A percentile compares a stretch with the other conserved stretches of the same genome.
Conservation (phyloP, 345 rosid species). For the Abelmoschus esculentus region DNA sequence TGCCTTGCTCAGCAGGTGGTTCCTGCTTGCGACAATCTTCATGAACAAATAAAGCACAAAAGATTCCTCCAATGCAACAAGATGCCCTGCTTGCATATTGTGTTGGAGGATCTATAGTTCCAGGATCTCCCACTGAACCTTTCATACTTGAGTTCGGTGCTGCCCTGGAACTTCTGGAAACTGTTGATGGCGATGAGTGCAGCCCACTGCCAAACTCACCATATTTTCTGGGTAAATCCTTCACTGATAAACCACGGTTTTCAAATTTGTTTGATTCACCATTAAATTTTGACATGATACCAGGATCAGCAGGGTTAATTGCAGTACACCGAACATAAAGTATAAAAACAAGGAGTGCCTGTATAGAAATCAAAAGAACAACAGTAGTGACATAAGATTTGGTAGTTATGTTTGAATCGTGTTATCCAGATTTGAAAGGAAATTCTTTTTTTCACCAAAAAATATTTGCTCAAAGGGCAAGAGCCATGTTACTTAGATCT, state of each 20-base stretch:
- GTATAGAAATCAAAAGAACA: conserved; percentile 17
- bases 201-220: conserved; percentile 51
- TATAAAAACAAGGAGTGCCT: conserved; percentile 84
- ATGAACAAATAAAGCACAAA: conserved; percentile 65
- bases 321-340: conserved; percentile 97
- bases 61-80: conserved; percentile 44
- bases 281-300: conserved; percentile 76
- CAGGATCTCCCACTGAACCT: conserved; percentile 54
- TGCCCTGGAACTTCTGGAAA: conserved; percentile 63
- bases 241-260: conserved; percentile 34
- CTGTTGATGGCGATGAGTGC: conserved; percentile 69
- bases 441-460: not conserved
- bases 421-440: not conserved
- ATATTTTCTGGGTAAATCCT: conserved; percentile 36
- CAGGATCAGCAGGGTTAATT: conserved; percentile 99
- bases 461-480: not conserved
- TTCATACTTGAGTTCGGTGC: conserved; percentile 57
- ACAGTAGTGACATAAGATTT: conserved; percentile 13
- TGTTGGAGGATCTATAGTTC: conserved; percentile 22
- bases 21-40: conserved; percentile 86
- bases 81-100: conserved; percentile 27
- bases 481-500: not conserved
- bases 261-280: conserved; percentile 22
- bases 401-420: not conserved
- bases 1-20: conserved; percentile 42